Evolutionary conservation across 345 rosid genomes (phyloP), one percentile per base, ranked within the genome.

Genomic region (Durio zibethinus): DNA sequence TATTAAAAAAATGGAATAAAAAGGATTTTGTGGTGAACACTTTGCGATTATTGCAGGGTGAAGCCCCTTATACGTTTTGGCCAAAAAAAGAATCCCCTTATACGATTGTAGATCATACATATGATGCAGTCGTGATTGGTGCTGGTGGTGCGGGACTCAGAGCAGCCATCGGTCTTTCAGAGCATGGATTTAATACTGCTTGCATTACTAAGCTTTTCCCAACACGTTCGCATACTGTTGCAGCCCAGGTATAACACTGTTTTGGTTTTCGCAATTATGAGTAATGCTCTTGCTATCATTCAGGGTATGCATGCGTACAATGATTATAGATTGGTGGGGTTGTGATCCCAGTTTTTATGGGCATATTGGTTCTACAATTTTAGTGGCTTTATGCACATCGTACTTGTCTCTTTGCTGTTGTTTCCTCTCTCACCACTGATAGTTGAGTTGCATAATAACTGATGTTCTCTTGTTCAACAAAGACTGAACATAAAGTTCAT

Each of bases 131-230:
- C 1, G 98, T 97, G 14, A 97, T 94, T 2, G 98, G 99, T 84
- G 99, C 98, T 31, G 99, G 99, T 68, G 99, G 99, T 66, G 98
- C 99, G 0, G 98, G 99, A 27, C 84, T 97, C 78, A 83, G 98
- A 77, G 98, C 99, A 8, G 97, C 99, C 47, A 97, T 97, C 10
- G 99, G 98, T 52, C 92, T 97, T 38, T 97, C 99, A 0, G 99
- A 97, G 86, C 98, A 97, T 87, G 98, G 98, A n/a, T 94, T 97
- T 70, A 94, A 94, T 77, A 97, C 98, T 0, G 99, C 99, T 84
- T 97, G 99, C 80, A 88, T 97, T 81, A 94, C 99, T 82, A 97
- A 97, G 91, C 97, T 97, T 59, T 97, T 97, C 53, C 97, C 97
- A 0, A 94, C 99, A 25, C 92, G 99, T 36, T 97, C 98, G 0